A percentile compares a stretch with the other conserved stretches of the same genome.
Evolutionary conservation across 78 protist genomes (phyloP).

Genomic region (Emiliania huxleyi): DNA sequence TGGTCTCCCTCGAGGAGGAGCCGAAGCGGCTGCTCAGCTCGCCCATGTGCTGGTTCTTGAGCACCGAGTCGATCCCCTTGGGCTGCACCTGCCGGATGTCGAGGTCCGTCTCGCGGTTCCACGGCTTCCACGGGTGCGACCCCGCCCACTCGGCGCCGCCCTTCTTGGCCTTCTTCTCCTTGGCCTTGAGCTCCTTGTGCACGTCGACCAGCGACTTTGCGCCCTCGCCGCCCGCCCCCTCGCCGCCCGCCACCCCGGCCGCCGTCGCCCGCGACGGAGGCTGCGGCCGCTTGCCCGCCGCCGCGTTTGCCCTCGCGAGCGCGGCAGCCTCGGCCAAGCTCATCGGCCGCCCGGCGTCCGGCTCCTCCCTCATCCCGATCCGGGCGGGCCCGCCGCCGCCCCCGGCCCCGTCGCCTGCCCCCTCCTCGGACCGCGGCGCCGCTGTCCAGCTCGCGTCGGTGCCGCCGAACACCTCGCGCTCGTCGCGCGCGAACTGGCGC

Average conservation of each 20-base stretch:
- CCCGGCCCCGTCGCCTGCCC: too few relatives aligned
- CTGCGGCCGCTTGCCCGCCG: not conserved
- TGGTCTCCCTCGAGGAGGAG: not conserved
- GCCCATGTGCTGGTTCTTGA: constrained; percentile 8
- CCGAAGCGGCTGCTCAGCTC: not conserved
- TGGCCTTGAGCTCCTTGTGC: not conserved
- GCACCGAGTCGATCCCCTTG: not conserved
- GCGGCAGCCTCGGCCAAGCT: not conserved
- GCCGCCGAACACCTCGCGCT: not conserved
- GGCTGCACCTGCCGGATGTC: not conserved
- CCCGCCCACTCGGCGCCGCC: not conserved
- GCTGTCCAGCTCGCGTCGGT: not conserved
- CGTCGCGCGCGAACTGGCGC: not conserved
- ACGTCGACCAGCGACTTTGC: not conserved
- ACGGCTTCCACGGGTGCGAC: not conserved
- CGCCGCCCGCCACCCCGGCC: not conserved
- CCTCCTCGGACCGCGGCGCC: not conserved
- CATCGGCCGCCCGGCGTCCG: not conserved
- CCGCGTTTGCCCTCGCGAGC: not conserved
- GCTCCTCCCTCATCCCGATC: too few relatives aligned
- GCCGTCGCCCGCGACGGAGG: not conserved
- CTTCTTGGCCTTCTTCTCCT: not conserved
- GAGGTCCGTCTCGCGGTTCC: not conserved
- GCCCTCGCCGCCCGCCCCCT: not conserved
- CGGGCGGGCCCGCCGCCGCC: too few relatives aligned